phyloP scores from a whole-genome alignment of 2,329 filamentous ascomycete genomes.

The Grosmannia huntii region DNA sequence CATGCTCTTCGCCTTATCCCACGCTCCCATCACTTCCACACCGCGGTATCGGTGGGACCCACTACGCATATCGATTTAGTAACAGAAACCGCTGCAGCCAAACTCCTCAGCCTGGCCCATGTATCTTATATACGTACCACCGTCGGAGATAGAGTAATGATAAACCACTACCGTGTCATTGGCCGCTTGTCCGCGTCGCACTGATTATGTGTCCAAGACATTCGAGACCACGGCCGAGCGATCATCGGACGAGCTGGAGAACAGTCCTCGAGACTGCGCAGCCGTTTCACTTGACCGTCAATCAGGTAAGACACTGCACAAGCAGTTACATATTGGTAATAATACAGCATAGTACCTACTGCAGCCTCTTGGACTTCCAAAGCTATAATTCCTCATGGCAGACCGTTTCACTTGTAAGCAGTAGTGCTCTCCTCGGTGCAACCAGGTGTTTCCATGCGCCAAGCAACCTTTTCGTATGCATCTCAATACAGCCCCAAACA shows the following conservation, averaged over 20 bases:
- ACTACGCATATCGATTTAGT: neutral
- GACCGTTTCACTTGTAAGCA: neutral
- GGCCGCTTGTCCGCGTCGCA: neutral
- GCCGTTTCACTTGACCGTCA: neutral
- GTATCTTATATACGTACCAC: too few relatives aligned
- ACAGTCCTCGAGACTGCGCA: neutral
- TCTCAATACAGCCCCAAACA: constrained; percentile 7
- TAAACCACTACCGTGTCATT: constrained; percentile 9
- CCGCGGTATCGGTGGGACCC: neutral
- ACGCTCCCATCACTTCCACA: neutral
- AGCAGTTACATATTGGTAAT: neutral
- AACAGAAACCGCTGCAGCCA: neutral
- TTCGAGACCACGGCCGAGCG: neutral
- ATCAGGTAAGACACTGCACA: neutral
- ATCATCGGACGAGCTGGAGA: constrained; percentile 3
- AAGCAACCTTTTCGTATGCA: constrained; percentile 26
- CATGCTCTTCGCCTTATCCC: neutral
- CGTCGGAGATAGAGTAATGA: constrained; percentile 1
- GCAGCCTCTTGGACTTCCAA: neutral
- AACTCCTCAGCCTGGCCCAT: neutral
- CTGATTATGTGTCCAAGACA: neutral
- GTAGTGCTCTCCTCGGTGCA: neutral
- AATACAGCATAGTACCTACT: neutral
- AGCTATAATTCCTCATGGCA: neutral
- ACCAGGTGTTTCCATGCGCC: constrained; percentile 24